phyloP scores from a whole-genome alignment of 441 rosid genomes.

The Omphalea diandra region DNA sequence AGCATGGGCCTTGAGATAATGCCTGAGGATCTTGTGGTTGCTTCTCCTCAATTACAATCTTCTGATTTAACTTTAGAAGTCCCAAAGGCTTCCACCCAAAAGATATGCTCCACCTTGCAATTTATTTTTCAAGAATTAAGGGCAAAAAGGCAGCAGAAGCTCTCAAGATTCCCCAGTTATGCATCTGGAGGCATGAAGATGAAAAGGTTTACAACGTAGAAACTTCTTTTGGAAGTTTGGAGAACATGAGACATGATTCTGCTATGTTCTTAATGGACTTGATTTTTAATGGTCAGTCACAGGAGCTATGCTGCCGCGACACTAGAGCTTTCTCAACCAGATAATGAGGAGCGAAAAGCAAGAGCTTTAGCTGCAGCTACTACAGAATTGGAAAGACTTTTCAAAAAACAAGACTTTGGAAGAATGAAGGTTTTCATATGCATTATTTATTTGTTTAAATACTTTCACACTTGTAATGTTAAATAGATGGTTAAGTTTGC shows the following conservation, averaged over 20 bases:
- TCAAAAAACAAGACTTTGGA: slow-evolving; percentile 80
- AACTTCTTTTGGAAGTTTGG: slow-evolving; percentile 16
- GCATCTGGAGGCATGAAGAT: slow-evolving; percentile 40
- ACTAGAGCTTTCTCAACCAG: slow-evolving; percentile 75
- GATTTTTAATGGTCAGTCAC: slow-evolving; percentile 28
- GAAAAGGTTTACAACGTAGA: slow-evolving; percentile 39
- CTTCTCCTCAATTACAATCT: slow-evolving; percentile 40
- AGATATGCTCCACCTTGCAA: slow-evolving; percentile 55
- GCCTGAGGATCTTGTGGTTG: slow-evolving; percentile 39
- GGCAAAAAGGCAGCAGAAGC: slow-evolving; percentile 62
- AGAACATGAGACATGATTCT: slow-evolving; percentile 16
- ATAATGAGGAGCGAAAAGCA: slow-evolving; percentile 78
- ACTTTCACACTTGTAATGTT: background rate
- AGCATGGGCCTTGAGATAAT: slow-evolving; percentile 25
- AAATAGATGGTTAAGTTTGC: background rate
- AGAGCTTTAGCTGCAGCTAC: slow-evolving; percentile 86
- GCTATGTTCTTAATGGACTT: slow-evolving; percentile 12
- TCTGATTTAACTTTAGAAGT: slow-evolving; percentile 34
- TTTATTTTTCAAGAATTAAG: slow-evolving; percentile 68
- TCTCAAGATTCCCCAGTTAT: slow-evolving; percentile 40
- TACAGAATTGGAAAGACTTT: slow-evolving; percentile 83
- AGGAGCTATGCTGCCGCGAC: slow-evolving; percentile 89
- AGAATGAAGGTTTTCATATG: slow-evolving; percentile 74
- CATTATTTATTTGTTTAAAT: slow-evolving; percentile 9
- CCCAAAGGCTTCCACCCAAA: slow-evolving; percentile 47